A percentile compares a stretch with the other conserved stretches of the same genome.
These are phyloP conservation scores for Starmerella stellata DNA, from an alignment of 805 yeast species.

Conservation along the genomic window DNA sequence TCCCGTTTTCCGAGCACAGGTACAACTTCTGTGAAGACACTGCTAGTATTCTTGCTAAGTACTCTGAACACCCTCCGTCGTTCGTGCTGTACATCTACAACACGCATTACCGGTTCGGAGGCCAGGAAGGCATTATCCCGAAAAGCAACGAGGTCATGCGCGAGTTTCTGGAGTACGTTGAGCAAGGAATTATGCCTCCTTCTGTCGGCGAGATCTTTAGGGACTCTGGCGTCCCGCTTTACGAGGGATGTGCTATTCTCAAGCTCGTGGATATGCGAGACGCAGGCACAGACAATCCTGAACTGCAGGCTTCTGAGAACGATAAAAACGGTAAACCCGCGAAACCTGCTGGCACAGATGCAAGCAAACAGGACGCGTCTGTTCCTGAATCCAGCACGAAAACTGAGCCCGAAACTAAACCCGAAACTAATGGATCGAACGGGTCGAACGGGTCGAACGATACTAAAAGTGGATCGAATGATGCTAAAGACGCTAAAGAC, in stretches of 20 bases:
- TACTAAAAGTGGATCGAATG: not conserved
- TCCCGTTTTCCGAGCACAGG: not conserved
- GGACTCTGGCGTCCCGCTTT: conserved; percentile 67
- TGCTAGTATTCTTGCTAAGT: conserved; percentile 57
- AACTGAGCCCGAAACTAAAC: not conserved
- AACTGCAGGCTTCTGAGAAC: too few relatives aligned
- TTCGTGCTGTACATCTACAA: conserved; percentile 80
- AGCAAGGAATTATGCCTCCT: conserved; percentile 69
- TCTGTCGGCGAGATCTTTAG: conserved; percentile 75
- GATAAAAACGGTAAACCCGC: not conserved
- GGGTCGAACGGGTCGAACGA: not conserved
- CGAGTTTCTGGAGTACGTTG: conserved; percentile 57
- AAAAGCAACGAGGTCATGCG: conserved; percentile 59
- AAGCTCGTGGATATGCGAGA: conserved; percentile 54
- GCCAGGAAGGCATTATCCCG: conserved; percentile 74
- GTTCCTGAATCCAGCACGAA: not conserved
- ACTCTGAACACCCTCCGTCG: conserved; percentile 59
- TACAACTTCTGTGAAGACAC: conserved; percentile 38
- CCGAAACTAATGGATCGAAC: not conserved
- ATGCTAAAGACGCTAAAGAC: not conserved
- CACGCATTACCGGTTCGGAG: conserved; percentile 79
- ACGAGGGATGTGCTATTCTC: conserved; percentile 76
- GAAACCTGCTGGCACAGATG: not conserved
- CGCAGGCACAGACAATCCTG: not conserved
- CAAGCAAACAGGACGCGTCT: not conserved